Evolutionary conservation across 2,329 filamentous ascomycete genomes (phyloP).

Genomic region (Aspergillus ochraceoroseus): DNA sequence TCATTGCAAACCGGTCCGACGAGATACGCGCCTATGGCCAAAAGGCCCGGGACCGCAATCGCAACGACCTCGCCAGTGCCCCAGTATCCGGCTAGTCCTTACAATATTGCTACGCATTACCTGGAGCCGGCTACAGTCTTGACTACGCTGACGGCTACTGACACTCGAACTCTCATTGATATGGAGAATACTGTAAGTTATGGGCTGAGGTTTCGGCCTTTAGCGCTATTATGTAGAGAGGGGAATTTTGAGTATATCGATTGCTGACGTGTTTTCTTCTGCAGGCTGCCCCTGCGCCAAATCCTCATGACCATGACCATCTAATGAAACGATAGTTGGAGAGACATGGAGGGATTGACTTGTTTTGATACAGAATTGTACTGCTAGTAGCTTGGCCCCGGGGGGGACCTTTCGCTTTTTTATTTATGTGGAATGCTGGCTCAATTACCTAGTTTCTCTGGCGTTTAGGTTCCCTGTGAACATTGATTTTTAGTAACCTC

Average conservation of each 20-base stretch:
- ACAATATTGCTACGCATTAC: constrained; percentile 49
- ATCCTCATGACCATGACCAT: constrained; percentile 46
- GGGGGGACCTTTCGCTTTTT: too few relatives aligned
- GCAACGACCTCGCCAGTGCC: constrained; percentile 47
- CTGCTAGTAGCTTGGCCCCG: too few relatives aligned
- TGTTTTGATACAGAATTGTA: too few relatives aligned
- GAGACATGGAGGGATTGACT: constrained; percentile 56
- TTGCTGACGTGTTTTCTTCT: neutral
- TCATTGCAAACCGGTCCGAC: constrained; percentile 52
- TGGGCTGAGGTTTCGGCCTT: too few relatives aligned
- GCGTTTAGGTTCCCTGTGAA: too few relatives aligned
- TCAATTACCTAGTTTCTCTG: too few relatives aligned
- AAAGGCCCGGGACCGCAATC: constrained; percentile 56
- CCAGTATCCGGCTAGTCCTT: constrained; percentile 54
- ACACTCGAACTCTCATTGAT: constrained; percentile 50
- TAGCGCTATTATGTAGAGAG: too few relatives aligned
- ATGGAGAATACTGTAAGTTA: constrained; percentile 58
- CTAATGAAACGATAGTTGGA: constrained; percentile 50
- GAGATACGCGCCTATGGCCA: constrained; percentile 59
- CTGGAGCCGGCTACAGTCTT: constrained; percentile 45
- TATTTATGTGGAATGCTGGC: too few relatives aligned
- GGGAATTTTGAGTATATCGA: neutral
- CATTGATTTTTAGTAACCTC: too few relatives aligned
- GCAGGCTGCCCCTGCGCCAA: constrained; percentile 54
- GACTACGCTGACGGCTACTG: constrained; percentile 49